phyloP scores from a whole-genome alignment of 1,139 yeast genomes.

The Candida sanyaensis region DNA sequence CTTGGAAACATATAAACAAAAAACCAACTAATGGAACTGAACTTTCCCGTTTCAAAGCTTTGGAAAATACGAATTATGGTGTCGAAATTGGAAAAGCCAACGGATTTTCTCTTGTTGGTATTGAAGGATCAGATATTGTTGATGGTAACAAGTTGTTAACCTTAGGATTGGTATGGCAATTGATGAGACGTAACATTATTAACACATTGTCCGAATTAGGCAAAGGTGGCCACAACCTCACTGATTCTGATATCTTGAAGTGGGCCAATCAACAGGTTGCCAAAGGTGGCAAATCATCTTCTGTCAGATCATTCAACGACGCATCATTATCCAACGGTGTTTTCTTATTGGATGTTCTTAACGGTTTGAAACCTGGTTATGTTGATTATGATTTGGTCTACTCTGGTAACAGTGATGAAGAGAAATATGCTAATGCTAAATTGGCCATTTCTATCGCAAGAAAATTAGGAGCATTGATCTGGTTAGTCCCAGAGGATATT shows the following conservation, averaged over 20 bases:
- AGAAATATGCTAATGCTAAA: slow-evolving; percentile 89
- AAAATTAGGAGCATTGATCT: slow-evolving; percentile 94
- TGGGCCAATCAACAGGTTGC: slow-evolving; percentile 91
- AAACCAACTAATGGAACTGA: slow-evolving; percentile 72
- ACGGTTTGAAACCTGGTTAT: slow-evolving; percentile 95
- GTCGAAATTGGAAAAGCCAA: slow-evolving; percentile 94
- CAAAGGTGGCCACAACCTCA: slow-evolving; percentile 55
- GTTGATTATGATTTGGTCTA: slow-evolving; percentile 93
- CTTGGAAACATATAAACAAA: slow-evolving; percentile 78
- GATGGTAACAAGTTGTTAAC: slow-evolving; percentile 92
- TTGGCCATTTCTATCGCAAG: slow-evolving; percentile 98
- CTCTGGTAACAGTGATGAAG: slow-evolving; percentile 73
- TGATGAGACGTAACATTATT: slow-evolving; percentile 94
- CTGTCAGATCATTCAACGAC: slow-evolving; percentile 85
- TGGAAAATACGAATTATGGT: slow-evolving; percentile 94
- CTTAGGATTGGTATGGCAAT: slow-evolving; percentile 97
- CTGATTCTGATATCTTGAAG: slow-evolving; percentile 82
- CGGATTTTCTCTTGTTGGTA: slow-evolving; percentile 92
- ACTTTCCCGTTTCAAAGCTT: slow-evolving; percentile 86
- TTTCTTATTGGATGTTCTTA: slow-evolving; percentile 83
- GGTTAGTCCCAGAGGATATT: slow-evolving; percentile 99
- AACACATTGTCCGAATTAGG: slow-evolving; percentile 75
- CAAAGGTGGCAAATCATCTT: slow-evolving; percentile 75
- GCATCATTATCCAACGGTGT: slow-evolving; percentile 72
- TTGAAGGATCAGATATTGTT: slow-evolving; percentile 95